Evolutionary conservation across 345 rosid species (phyloP), one percentile per base, ranked within the genome.

Genomic region (Eutrema heterophyllum): DNA sequence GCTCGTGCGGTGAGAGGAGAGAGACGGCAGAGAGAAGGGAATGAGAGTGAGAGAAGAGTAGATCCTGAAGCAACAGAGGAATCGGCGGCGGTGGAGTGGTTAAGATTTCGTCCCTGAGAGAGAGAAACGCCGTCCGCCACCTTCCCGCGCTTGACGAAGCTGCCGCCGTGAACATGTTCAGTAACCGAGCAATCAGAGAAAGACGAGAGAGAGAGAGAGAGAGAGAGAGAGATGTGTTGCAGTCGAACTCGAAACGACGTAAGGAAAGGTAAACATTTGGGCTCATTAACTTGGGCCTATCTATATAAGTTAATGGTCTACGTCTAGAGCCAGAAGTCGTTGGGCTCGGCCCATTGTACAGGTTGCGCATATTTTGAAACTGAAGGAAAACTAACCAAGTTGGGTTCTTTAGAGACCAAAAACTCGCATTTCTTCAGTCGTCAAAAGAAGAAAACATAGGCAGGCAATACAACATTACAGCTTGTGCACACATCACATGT

Each of bases 51-150:
- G 91, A 85, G 89, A 94, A 87, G 75, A 89, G 70, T 54, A 87
- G 84, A 76, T 75, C 70, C 70, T 81, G 77, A 62, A 93, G 88
- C 67, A 90, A 92, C 40, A 71, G 81, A 32, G 80, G 71, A 36
- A 85, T 21, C n/a, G 85, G 73, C 46, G 84, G 82, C 63, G 79
- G 81, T n/a, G 86, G 81, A 57, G 63, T 77, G 39, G 92, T 80
- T 45, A 81, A 77, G 74, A 86, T 81, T 79, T 93, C 93, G 81
- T 89, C 98, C 51, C 98, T 77, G 32, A 93, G 86, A 9, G 93
- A 87, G 36, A 93, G 83, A 83, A 93, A 90, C 36, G 93, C 89
- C 58, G 97, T 86, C 81, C 97, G 84, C 96, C 98, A 93, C 29
- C 75, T 72, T 6, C 84, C 67, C 48, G 86, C 58, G 18, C 86